Base-by-base conservation (phyloP, 2,329 filamentous ascomycete species). In the Elsinoe fawcettii region DNA sequence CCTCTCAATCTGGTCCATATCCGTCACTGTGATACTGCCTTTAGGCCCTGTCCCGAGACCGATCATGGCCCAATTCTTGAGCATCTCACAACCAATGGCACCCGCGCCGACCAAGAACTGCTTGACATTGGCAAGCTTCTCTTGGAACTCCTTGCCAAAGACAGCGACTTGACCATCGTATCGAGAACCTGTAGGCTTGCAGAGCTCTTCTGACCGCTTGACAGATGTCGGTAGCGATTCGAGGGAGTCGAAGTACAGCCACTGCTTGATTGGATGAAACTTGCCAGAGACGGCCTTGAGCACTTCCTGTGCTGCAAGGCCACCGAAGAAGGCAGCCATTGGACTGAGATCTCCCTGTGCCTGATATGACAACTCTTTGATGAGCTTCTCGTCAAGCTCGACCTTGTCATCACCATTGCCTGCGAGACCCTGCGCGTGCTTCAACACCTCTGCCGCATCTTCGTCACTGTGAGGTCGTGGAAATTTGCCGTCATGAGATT, bases 21-120 rank as follows among this genome's bases (percentile, higher is more conserved):
- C 93, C 12, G 95, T 97, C 51, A 99, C 88, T 59, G 78, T 89
- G 66, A 99, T 95, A 72, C 87, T 87, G 66, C 93, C 93, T 51
- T 90, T 82, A 2, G 90, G 88, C 3, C 93, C 93, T 46, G 88
- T 88, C 44, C 87, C 92, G 27, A 99, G 78, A 63, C 93, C 93
- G 71, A 97, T 95, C 91, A 99, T 95, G 34, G 95, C 92, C 91
- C 93, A 99, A 73, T 97, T 97, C 82, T 99, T 99, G 64, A 99
- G 77, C 87, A 97, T 99, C 70, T 99, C 93, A 68, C 93, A 99
- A 46, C 93, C 93, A 70, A 99, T 99, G 62, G 95, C 93, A 66
- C 93, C 93, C 47, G 93, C 90, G 64, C 93, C 93, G 58, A 99
- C 93, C 57, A 99, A 79, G 77, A 99, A 99, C 66, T 97, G 84